A percentile compares a stretch with the other conserved stretches of the same genome.
Conservation (phyloP, 805 yeast species). For the Ogataea neopini region DNA sequence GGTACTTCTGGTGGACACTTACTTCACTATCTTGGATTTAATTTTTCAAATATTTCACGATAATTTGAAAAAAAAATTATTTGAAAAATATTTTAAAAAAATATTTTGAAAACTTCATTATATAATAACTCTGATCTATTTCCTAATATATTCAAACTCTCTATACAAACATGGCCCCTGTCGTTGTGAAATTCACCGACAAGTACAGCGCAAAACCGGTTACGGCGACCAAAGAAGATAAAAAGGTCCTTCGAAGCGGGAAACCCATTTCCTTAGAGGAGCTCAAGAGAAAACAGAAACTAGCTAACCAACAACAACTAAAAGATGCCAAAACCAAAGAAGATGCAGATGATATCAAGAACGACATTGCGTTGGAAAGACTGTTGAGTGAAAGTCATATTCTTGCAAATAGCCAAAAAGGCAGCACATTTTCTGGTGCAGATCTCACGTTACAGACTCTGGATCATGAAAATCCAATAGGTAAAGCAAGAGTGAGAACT, state of each 20-base stretch:
- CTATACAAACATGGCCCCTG: conserved; percentile 37
- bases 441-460: conserved; percentile 63
- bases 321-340: conserved; percentile 35
- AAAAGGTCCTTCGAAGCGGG: conserved; percentile 57
- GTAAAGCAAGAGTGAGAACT: conserved; percentile 67
- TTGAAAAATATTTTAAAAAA: neutral
- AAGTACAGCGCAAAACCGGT: conserved; percentile 30
- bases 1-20: too few species aligned
- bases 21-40: neutral
- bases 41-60: neutral
- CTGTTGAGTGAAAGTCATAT: conserved; percentile 73
- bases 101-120: conserved; percentile 1
- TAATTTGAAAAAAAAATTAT: neutral
- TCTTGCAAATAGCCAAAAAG: conserved; percentile 39
- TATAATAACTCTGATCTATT: too few species aligned
- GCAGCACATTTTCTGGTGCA: conserved; percentile 56
- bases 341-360: conserved; percentile 57
- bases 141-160: neutral
- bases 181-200: conserved; percentile 49
- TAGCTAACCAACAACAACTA: conserved; percentile 31
- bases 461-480: conserved; percentile 62
- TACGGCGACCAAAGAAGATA: conserved; percentile 47
- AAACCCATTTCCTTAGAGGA: conserved; percentile 53
- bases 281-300: conserved; percentile 39
- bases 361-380: conserved; percentile 72